A percentile compares a stretch with the other conserved stretches of the same genome.
Conservation (phyloP, 2,329 filamentous ascomycete genomes). For the Lasiodiplodia hormozganensis region DNA sequence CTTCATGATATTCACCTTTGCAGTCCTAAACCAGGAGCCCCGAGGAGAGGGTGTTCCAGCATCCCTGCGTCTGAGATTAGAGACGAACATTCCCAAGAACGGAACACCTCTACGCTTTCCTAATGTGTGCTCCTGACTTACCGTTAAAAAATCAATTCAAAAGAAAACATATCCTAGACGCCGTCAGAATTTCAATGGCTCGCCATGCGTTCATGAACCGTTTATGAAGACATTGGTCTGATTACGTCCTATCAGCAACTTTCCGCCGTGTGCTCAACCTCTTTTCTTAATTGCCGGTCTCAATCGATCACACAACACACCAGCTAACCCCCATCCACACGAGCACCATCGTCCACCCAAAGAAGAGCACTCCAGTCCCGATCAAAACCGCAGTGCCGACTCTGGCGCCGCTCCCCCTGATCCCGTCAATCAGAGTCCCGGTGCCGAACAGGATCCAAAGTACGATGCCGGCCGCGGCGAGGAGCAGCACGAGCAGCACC, state of each 20-base stretch:
- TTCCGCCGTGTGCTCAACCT: not conserved
- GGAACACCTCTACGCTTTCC: no score
- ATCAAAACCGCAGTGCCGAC: conserved; percentile 43
- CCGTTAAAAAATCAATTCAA: no score
- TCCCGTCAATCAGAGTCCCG: conserved; percentile 31
- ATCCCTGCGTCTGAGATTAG: not conserved
- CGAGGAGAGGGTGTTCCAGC: no score
- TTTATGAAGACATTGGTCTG: not conserved
- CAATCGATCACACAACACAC: conserved; percentile 39
- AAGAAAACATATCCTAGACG: no score
- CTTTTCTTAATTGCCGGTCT: not conserved
- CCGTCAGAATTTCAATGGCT: no score
- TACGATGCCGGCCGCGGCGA: conserved; percentile 40
- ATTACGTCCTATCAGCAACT: not conserved
- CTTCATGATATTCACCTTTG: no score
- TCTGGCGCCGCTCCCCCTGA: conserved; percentile 42
- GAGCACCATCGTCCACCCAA: conserved; percentile 41
- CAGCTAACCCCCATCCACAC: conserved; percentile 49
- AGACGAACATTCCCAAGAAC: not conserved
- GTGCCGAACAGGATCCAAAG: conserved; percentile 47
- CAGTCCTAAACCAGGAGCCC: no score
- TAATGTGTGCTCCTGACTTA: no score
- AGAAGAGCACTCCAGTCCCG: conserved; percentile 43
- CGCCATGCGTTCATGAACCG: no score
- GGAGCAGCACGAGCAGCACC: conserved; percentile 37